These are phyloP conservation scores for Lavandula angustifolia DNA, from an alignment of 257 asterid species.

Conservation along the genomic window DNA sequence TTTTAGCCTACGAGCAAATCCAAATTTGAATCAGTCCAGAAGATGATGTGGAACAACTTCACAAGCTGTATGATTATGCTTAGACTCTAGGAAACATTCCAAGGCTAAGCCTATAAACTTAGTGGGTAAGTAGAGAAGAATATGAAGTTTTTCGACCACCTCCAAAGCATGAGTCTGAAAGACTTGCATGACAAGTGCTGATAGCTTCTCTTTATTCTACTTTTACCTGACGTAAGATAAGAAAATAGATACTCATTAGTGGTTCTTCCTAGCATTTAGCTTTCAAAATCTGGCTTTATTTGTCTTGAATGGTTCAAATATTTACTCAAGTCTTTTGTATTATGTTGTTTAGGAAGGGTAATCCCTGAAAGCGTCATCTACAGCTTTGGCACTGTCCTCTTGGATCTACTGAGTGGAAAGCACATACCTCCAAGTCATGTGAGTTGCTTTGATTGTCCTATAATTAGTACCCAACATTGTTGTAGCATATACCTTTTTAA, in stretches of 20 bases:
- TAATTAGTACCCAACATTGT: not conserved
- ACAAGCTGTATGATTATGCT: not conserved
- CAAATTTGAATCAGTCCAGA: not conserved
- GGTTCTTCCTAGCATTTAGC: not conserved
- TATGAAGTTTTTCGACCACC: not conserved
- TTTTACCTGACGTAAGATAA: not conserved
- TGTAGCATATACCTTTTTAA: too few species aligned
- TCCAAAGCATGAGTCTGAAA: not conserved
- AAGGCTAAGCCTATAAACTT: not conserved
- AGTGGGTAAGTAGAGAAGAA: not conserved
- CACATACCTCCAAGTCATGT: slow-evolving; percentile 97
- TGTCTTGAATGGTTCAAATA: not conserved
- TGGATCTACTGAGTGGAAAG: slow-evolving; percentile 92
- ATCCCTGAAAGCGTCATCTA: slow-evolving; percentile 82
- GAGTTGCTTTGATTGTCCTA: slow-evolving; percentile 35
- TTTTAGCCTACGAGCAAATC: not conserved
- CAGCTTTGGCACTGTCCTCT: slow-evolving; percentile 86
- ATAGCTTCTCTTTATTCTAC: not conserved
- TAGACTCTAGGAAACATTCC: slow-evolving; percentile 12
- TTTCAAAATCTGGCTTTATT: not conserved
- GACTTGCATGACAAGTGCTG: not conserved
- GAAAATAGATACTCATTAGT: not conserved
- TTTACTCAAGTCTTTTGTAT: not conserved
- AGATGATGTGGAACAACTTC: not conserved
- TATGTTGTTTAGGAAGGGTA: slow-evolving; percentile 64